Percentiles rank a stretch among this genome's conserved stretches.
phyloP scores from a whole-genome alignment of 352 stramenopile species.

The Globisporangium okanoganense region DNA sequence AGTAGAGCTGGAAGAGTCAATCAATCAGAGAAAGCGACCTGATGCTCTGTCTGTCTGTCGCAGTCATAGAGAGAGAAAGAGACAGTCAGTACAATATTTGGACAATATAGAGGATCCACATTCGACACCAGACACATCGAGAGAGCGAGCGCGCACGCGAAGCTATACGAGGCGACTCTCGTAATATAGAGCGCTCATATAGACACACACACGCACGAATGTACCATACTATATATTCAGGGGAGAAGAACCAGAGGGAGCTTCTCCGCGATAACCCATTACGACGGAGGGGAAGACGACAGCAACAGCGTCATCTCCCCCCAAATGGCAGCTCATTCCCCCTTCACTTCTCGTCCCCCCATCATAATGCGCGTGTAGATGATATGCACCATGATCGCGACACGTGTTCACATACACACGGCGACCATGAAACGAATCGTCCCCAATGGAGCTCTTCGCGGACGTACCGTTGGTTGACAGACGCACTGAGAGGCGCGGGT shows the following conservation, averaged over 20 bases:
- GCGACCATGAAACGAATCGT: neutral
- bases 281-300: neutral
- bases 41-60: neutral
- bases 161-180: neutral
- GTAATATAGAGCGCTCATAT: neutral
- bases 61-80: neutral
- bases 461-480: neutral
- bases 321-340: no score
- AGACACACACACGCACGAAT: neutral
- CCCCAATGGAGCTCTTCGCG: neutral
- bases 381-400: no score
- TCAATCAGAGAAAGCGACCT: neutral
- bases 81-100: neutral
- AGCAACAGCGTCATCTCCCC: no score
- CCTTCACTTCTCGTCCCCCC: neutral
- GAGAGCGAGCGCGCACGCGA: neutral
- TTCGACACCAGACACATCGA: neutral
- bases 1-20: neutral
- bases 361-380: neutral
- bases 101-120: neutral
- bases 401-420: neutral
- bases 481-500: neutral
- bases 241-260: neutral
- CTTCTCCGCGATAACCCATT: neutral
- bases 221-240: neutral